These are phyloP conservation scores for Graphilbum ipis-grandicollis DNA, from an alignment of 2,329 filamentous ascomycete species.

Conservation along the genomic window DNA sequence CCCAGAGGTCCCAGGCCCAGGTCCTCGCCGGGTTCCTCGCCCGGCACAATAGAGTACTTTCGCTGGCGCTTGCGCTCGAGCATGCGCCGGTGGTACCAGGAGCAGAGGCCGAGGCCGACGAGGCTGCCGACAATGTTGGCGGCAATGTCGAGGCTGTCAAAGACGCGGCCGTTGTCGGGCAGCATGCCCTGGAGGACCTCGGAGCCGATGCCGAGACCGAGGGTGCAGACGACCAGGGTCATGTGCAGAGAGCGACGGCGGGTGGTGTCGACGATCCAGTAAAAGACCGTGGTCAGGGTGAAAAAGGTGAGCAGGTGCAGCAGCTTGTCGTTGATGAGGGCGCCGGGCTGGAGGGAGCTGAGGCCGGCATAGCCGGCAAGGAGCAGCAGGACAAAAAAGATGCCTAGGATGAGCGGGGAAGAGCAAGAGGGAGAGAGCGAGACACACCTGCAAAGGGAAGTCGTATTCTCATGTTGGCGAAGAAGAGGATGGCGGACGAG, in stretches of 20 bases:
- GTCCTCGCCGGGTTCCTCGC: constrained; percentile 51
- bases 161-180: constrained; percentile 46
- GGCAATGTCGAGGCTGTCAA: constrained; percentile 70
- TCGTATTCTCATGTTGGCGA: constrained; percentile 56
- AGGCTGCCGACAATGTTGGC: constrained; percentile 74
- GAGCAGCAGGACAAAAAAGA: constrained; percentile 54
- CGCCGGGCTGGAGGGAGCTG: constrained; percentile 38
- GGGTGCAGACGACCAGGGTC: constrained; percentile 64
- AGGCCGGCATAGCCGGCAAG: constrained; percentile 68
- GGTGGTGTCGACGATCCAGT: constrained; percentile 90
- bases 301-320: constrained; percentile 84
- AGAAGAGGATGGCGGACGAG: no score
- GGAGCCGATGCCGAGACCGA: constrained; percentile 51
- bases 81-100: constrained; percentile 93
- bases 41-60: constrained; percentile 56
- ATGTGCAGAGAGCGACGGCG: constrained; percentile 73
- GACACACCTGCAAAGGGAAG: constrained; percentile 70
- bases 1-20: no score
- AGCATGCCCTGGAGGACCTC: constrained; percentile 62
- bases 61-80: constrained; percentile 65
- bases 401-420: constrained; percentile 26
- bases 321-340: constrained; percentile 69
- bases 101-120: constrained; percentile 53
- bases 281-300: constrained; percentile 70
- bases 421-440: not conserved